Conservation (phyloP, 495 filamentous ascomycete species). For the Collariella sp. region DNA sequence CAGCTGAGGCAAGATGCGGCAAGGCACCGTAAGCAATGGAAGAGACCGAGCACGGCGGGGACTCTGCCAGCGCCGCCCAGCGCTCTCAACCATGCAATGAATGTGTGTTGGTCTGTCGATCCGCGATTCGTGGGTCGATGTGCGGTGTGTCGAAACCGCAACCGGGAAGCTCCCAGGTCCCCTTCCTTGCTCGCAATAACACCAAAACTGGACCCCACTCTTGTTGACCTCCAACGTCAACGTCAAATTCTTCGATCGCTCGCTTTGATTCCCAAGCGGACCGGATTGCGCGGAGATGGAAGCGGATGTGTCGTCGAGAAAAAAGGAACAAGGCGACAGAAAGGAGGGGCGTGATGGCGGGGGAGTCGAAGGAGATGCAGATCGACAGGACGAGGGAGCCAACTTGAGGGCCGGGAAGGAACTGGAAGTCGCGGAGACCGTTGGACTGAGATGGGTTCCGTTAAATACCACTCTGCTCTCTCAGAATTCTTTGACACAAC, state of each 20-base stretch:
- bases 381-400: too few relatives aligned
- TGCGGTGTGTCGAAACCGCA: not conserved
- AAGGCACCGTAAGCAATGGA: too few relatives aligned
- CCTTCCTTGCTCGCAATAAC: not conserved
- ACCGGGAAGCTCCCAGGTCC: not conserved
- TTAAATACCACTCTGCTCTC: not conserved
- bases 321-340: not conserved
- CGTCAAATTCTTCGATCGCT: not conserved
- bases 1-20: conserved; percentile 11
- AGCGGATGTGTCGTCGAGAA: conserved; percentile 5
- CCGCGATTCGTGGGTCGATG: not conserved
- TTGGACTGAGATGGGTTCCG: too few relatives aligned
- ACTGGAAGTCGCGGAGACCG: not conserved
- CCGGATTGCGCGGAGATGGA: not conserved
- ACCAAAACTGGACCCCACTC: not conserved
- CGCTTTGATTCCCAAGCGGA: not conserved
- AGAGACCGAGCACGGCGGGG: conserved; percentile 11
- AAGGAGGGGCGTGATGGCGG: conserved; percentile 2
- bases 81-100: conserved; percentile 13
- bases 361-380: not conserved
- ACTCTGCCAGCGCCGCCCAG: conserved; percentile 15
- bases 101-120: not conserved
- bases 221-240: not conserved
- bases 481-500: too few relatives aligned
- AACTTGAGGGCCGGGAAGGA: not conserved